Evolutionary conservation across 352 stramenopile species (phyloP).

Genomic region (Pythium dissimile): DNA sequence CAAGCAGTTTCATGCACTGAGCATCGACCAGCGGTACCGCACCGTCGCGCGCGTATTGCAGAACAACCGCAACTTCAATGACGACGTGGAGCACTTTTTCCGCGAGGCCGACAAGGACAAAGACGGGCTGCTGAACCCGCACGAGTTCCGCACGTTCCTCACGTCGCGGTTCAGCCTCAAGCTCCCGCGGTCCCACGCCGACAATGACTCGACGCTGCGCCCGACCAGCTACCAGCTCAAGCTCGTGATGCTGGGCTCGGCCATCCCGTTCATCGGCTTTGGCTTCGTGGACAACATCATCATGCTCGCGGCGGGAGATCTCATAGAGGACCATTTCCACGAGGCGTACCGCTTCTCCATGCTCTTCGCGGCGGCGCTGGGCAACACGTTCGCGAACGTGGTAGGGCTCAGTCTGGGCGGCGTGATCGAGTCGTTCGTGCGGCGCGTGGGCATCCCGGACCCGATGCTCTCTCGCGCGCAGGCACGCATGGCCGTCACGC

Average conservation of each 20-base stretch:
- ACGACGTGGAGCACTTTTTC: constrained; percentile 69
- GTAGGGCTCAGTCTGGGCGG: constrained; percentile 91
- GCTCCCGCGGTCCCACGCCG: constrained; percentile 29
- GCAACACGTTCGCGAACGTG: constrained; percentile 94
- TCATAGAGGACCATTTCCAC: constrained; percentile 94
- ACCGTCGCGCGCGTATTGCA: constrained; percentile 51
- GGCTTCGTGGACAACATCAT: constrained; percentile 87
- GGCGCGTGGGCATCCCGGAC: constrained; percentile 61
- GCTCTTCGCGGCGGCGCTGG: constrained; percentile 92
- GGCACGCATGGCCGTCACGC: constrained; percentile 67
- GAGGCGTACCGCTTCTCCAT: constrained; percentile 94
- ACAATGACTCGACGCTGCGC: constrained; percentile 32
- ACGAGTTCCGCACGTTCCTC: constrained; percentile 66
- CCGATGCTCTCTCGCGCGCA: constrained; percentile 75
- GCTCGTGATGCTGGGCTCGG: constrained; percentile 74
- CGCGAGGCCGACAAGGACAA: constrained; percentile 66
- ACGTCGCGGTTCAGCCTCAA: constrained; percentile 66
- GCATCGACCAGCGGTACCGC: constrained; percentile 50
- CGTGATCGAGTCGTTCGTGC: constrained; percentile 83
- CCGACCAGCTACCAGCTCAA: constrained; percentile 65
- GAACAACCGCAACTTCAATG: constrained; percentile 31
- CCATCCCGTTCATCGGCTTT: constrained; percentile 83
- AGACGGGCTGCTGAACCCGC: constrained; percentile 55
- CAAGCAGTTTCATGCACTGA: constrained; percentile 57
- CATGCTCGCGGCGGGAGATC: constrained; percentile 88